These are phyloP conservation scores for Alnus rubra DNA, from an alignment of 306 rosid genomes.

Conservation along the genomic window DNA sequence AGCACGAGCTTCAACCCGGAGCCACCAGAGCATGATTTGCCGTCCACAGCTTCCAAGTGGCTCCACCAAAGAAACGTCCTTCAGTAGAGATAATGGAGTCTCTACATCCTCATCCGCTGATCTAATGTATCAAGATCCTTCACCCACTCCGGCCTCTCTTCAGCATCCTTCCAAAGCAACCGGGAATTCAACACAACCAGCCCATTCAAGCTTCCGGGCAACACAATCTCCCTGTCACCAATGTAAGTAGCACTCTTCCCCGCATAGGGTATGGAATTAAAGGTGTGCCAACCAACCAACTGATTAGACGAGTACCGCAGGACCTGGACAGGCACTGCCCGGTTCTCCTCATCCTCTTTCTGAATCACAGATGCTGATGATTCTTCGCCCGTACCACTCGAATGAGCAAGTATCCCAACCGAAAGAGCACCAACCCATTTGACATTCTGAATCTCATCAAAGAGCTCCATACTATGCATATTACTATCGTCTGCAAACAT, in stretches of 20 bases:
- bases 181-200: conserved; percentile 93
- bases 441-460: conserved; percentile 85
- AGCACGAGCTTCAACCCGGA: conserved; percentile 96
- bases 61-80: conserved; percentile 74
- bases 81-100: conserved; percentile 82
- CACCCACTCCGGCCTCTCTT: conserved; percentile 84
- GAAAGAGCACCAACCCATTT: conserved; percentile 94
- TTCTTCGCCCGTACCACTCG: conserved; percentile 42
- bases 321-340: conserved; percentile 84
- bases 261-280: conserved; percentile 61
- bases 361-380: conserved; percentile 27
- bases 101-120: conserved; percentile 58
- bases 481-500: conserved; percentile 98
- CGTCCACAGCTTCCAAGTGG: conserved; percentile 98
- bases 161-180: conserved; percentile 78
- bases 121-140: conserved; percentile 65
- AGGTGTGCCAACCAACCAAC: conserved; percentile 96
- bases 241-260: conserved; percentile 74
- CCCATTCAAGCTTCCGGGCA: conserved; percentile 91
- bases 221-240: conserved; percentile 81
- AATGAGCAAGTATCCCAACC: conserved; percentile 82
- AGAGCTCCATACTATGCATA: conserved; percentile 94
- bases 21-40: conserved; percentile 92
- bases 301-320: conserved; percentile 83
- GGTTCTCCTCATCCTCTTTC: conserved; percentile 49